phyloP scores from a whole-genome alignment of 2,329 filamentous ascomycete species.

The Arthroderma uncinatum region DNA sequence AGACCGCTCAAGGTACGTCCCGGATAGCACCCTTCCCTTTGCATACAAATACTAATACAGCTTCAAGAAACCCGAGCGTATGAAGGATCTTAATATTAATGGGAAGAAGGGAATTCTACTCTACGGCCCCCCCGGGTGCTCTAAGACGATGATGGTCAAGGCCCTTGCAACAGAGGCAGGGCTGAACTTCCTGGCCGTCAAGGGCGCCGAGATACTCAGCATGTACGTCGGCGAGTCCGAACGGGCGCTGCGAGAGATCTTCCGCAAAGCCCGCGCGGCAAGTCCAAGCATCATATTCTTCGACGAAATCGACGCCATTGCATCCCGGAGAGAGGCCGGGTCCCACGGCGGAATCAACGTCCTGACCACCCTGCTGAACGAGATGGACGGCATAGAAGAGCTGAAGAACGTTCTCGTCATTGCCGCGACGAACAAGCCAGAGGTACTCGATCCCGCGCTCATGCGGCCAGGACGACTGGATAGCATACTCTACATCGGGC shows the following conservation, averaged over 20 bases:
- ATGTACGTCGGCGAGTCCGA: conserved; percentile 98
- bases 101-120: conserved; percentile 74
- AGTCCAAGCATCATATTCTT: conserved; percentile 92
- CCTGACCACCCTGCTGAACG: conserved; percentile 77
- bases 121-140: conserved; percentile 87
- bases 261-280: conserved; percentile 72
- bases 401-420: conserved; percentile 75
- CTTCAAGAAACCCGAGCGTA: conserved; percentile 38
- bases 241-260: conserved; percentile 70
- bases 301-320: conserved; percentile 88
- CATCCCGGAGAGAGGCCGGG: conserved; percentile 42
- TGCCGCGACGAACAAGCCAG: conserved; percentile 83
- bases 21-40: too few relatives aligned
- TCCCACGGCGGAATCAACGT: conserved; percentile 59
- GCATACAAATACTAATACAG: not conserved
- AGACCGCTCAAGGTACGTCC: conserved; percentile 44
- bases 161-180: conserved; percentile 82
- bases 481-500: conserved; percentile 71
- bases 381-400: conserved; percentile 90
- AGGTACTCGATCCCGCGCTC: conserved; percentile 73
- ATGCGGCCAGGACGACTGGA: conserved; percentile 80
- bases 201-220: conserved; percentile 83
- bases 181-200: conserved; percentile 89
- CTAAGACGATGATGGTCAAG: conserved; percentile 85
- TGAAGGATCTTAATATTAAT: conserved; percentile 42